These are phyloP conservation scores for Lactuca sativa DNA, from an alignment of 129 eudicot species.

Conservation along the genomic window DNA sequence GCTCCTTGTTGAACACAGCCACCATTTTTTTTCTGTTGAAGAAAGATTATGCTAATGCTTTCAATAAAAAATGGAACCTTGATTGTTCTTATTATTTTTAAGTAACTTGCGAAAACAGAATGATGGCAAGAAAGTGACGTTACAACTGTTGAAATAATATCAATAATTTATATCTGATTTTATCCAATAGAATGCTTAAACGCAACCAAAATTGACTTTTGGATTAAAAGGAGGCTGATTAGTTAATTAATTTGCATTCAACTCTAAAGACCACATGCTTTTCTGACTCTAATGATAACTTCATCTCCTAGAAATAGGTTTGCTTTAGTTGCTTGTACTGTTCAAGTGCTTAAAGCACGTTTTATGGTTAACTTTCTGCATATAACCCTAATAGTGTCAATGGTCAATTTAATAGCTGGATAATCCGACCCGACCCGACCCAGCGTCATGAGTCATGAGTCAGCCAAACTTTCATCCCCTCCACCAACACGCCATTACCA, in stretches of 20 bases:
- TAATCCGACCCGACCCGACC: neutral
- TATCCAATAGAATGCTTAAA: constrained; percentile 8
- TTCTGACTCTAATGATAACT: neutral
- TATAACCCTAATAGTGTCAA: neutral
- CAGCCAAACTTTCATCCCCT: neutral
- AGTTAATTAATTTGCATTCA: neutral
- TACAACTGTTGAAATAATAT: constrained; percentile 5
- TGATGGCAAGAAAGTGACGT: constrained; percentile 26
- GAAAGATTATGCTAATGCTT: constrained; percentile 20
- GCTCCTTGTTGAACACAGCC: constrained; percentile 86
- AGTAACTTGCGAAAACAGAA: constrained; percentile 2
- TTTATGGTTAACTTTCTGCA: neutral
- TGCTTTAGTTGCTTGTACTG: neutral
- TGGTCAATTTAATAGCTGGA: neutral
- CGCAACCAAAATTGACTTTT: constrained; percentile 12
- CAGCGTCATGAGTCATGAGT: neutral
- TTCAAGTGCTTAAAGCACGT: neutral
- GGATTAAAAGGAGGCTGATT: neutral
- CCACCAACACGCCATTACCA: neutral
- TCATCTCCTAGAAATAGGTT: neutral
- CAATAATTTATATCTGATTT: neutral
- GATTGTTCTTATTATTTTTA: neutral
- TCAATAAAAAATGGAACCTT: constrained; percentile 2
- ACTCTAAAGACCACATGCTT: neutral
- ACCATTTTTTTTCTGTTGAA: constrained; percentile 57